Conservation (phyloP, 2,329 filamentous ascomycete genomes). For the Aspergillus fijiensis region DNA sequence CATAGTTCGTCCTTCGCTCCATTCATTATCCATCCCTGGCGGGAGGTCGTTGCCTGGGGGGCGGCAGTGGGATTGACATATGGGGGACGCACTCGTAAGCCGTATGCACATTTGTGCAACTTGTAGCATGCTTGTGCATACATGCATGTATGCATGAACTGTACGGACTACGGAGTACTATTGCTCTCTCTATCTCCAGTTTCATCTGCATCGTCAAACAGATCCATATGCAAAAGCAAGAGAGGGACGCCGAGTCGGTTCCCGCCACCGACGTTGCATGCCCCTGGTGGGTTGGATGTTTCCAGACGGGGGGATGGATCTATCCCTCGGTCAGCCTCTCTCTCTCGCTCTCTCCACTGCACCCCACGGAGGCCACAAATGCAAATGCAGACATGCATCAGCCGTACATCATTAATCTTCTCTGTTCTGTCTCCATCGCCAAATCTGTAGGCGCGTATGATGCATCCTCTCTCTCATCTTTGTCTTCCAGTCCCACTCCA, state of each 20-base stretch:
- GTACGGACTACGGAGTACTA: too few species aligned
- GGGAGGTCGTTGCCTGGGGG: not conserved
- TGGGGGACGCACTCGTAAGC: not conserved
- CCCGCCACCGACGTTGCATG: not conserved
- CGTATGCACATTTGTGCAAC: too few species aligned
- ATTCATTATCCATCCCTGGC: not conserved
- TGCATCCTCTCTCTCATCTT: too few species aligned
- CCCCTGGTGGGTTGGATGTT: not conserved
- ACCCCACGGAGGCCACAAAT: not conserved
- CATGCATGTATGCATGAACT: not conserved
- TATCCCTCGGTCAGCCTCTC: not conserved
- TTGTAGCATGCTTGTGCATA: not conserved
- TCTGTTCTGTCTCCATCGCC: too few species aligned
- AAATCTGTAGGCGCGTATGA: too few species aligned
- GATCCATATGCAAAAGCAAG: not conserved
- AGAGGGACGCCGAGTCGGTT: not conserved
- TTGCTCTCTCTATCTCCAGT: not conserved
- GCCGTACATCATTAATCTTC: not conserved
- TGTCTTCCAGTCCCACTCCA: too few species aligned
- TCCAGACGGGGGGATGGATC: not conserved
- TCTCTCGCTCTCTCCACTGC: not conserved
- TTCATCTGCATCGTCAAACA: too few species aligned
- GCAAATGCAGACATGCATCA: not conserved
- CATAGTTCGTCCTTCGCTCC: not conserved
- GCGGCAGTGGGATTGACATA: not conserved